phyloP scores from a whole-genome alignment of 345 rosid species.

The Gossypium bickii region DNA sequence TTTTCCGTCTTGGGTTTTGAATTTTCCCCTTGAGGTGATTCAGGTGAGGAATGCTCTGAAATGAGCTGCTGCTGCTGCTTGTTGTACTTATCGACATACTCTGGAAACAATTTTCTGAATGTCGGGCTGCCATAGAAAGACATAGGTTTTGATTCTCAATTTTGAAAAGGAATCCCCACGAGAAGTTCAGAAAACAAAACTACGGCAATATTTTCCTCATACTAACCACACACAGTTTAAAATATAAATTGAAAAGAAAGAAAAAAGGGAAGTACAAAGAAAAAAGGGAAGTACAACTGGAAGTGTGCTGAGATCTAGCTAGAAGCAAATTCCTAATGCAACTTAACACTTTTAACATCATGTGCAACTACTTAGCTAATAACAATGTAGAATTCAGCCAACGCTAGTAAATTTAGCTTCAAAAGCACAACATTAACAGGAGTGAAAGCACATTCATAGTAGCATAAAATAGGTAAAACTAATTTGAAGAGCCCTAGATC shows the following conservation, averaged over 20 bases:
- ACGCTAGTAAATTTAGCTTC: background rate
- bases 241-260: background rate
- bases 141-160: slow-evolving; percentile 1
- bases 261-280: background rate
- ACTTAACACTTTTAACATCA: background rate
- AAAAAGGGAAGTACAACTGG: background rate
- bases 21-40: slow-evolving; percentile 39
- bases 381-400: slow-evolving; percentile 7
- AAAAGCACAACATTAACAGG: background rate
- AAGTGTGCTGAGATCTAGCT: background rate
- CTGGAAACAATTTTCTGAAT: slow-evolving; percentile 89
- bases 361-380: background rate
- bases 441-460: background rate
- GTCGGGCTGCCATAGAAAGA: slow-evolving; percentile 50
- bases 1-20: slow-evolving; percentile 29
- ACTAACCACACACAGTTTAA: background rate
- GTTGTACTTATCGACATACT: slow-evolving; percentile 73
- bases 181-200: background rate
- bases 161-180: background rate
- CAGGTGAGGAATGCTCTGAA: slow-evolving; percentile 35
- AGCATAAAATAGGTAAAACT: background rate
- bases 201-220: background rate
- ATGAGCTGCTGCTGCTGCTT: slow-evolving; percentile 59
- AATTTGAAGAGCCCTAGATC: background rate
- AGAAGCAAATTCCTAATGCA: background rate